These are phyloP conservation scores for Brettanomyces bruxellensis DNA, from an alignment of 805 yeast species.

Conservation along the genomic window DNA sequence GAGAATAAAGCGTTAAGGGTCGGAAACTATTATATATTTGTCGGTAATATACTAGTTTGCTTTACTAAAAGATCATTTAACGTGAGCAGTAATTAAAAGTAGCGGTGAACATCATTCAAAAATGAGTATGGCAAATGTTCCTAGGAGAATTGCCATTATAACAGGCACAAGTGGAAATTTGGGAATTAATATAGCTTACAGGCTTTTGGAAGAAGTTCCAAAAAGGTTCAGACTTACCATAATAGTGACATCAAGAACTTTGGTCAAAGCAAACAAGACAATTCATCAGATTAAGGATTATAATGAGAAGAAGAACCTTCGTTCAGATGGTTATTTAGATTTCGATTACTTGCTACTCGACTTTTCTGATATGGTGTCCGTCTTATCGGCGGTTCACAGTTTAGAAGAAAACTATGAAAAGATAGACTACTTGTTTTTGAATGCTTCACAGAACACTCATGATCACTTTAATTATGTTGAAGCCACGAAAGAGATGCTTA, in stretches of 20 bases:
- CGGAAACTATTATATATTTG: no score
- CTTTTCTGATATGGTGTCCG: constrained; percentile 81
- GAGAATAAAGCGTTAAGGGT: no score
- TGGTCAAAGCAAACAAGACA: constrained; percentile 74
- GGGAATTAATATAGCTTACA: constrained; percentile 78
- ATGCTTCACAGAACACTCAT: constrained; percentile 86
- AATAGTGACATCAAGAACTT: constrained; percentile 81
- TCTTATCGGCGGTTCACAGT: constrained; percentile 66
- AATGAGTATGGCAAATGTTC: constrained; percentile 5
- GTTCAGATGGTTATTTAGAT: constrained; percentile 52
- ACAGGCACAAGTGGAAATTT: constrained; percentile 49
- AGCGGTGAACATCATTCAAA: not conserved
- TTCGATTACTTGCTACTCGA: constrained; percentile 89
- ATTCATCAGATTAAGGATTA: constrained; percentile 48
- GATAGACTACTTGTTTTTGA: constrained; percentile 73
- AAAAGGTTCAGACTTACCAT: constrained; percentile 54
- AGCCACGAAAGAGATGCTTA: constrained; percentile 59
- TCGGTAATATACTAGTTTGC: no score
- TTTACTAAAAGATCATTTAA: no score
- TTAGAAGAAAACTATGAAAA: constrained; percentile 51
- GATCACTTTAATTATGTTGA: constrained; percentile 80
- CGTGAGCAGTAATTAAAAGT: no score
- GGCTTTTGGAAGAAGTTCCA: constrained; percentile 58
- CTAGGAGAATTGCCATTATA: constrained; percentile 21
- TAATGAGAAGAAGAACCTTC: constrained; percentile 20